Evolutionary conservation across 306 rosid species (phyloP), one percentile per base, ranked within the genome.

Genomic region (Begonia fuchsioides): DNA sequence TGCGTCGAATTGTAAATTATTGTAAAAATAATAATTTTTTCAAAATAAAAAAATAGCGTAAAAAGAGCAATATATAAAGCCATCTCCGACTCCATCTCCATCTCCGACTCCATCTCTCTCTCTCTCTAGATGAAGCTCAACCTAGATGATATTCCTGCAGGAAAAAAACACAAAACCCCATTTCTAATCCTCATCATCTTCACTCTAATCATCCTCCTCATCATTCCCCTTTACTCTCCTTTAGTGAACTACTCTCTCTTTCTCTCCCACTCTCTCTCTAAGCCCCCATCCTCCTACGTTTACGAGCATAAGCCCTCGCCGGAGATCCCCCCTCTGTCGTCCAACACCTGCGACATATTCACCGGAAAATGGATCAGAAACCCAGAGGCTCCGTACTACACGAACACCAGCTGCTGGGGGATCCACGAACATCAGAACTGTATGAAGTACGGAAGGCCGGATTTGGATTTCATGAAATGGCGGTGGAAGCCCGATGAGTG

Each of bases 401-500:
- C 67, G n/a, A 72, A 82, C 32, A 69, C 49, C 15, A 81, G 76
- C 39, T 90, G 98, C 47, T 15, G 55, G 32, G 64, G 48, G 58
- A 82, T 90, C 17, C 59, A 73, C 17, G 87, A 80, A 47, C 78
- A 82, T 40, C 92, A 73, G 38, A 90, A 90, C 43, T 90, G 98
- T 75, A 13, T 90, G 49, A 85, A 90, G 61, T 77, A 75, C 56
- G 96, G 87, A 45, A 76, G 98, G 11, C 73, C 83, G 1, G 92
- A 85, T 44, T 43, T 14, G 12, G 96, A 72, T 46, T 90, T 64
- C 61, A 32, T 77, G 46, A 68, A 76, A 10, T 90, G 98, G 98
- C 65, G 85, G 59, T 90, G 98, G 98, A 76, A 74, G 38, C 97
- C 97, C 0, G 55, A 90, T n/a, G 83, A 68, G 1, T 90, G 98